Conservation (phyloP, 768 basidiomycete genomes). For the Gelatoporia subvermispora region DNA sequence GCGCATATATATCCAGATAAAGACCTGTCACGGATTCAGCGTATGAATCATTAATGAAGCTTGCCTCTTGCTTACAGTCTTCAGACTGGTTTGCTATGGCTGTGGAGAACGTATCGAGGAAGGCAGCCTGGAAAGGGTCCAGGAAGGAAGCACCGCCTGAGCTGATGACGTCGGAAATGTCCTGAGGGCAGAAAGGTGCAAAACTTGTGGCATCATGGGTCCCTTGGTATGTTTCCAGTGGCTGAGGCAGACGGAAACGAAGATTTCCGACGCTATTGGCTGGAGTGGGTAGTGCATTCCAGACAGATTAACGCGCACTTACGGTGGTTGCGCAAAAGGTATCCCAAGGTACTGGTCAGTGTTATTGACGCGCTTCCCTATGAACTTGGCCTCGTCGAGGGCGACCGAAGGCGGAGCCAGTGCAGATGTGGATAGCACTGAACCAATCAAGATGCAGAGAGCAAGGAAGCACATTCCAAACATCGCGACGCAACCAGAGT, state of each 20-base stretch:
- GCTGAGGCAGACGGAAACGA: constrained; percentile 17
- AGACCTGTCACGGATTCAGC: too few relatives aligned
- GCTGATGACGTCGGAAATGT: background rate
- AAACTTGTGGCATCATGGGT: constrained; percentile 12
- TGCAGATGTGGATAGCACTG: too few relatives aligned
- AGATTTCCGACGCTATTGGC: constrained; percentile 10
- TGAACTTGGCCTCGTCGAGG: too few relatives aligned
- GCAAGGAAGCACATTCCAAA: too few relatives aligned
- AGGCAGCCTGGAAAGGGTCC: background rate
- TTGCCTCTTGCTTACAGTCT: constrained; percentile 6
- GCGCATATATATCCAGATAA: background rate
- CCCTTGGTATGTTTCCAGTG: constrained; percentile 1
- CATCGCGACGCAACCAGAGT: too few relatives aligned
- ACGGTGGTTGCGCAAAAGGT: too few relatives aligned
- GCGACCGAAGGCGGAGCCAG: too few relatives aligned
- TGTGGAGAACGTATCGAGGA: background rate
- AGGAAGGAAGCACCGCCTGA: background rate
- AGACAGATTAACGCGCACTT: too few relatives aligned
- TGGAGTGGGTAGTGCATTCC: background rate
- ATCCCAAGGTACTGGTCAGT: too few relatives aligned
- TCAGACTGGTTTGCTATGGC: constrained; percentile 2
- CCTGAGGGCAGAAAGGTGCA: constrained; percentile 16
- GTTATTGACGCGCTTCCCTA: too few relatives aligned
- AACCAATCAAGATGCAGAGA: too few relatives aligned
- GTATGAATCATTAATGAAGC: too few relatives aligned